Base-by-base conservation (phyloP, 1,139 yeast species). In the Lizanozyma gosingica region DNA sequence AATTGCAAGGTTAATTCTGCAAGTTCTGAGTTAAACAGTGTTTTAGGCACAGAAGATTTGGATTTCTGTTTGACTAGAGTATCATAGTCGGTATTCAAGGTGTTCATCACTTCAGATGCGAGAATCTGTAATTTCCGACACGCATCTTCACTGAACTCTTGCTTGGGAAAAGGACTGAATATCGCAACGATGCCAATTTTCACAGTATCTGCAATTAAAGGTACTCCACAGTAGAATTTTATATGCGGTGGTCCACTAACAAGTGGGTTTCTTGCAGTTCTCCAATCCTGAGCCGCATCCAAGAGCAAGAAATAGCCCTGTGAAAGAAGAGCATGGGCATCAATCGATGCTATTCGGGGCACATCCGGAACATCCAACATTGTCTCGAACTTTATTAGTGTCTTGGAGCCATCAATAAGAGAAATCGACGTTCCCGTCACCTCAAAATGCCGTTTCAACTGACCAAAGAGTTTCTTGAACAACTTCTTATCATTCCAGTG, bases 241-340 rank as follows among this genome's bases (percentile, higher is more conserved):
- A 81, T 72, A 45, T 63, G 62, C 0, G 90, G 87, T 1, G 70
- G 63, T 0, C 83, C 81, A 34, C 67, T 73, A 1, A 82, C 83
- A 41, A 81, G 63, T 0, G 88, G 88, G 48, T 77, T 80, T 37
- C 63, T 60, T 6, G 59, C 50, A 3, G 80, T 73, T 54, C 90
- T 63, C 90, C 92, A 83, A 53, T 83, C 92, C 35, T 65, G 61
- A 3, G 76, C 56, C 1, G 87, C 80, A 55, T 83, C 85, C 18
- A 68, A 54, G 16, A 83, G 48, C 2, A 76, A 60, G 47, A 83
- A 75, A 47, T 67, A 65, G 1, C 69, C 77, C 11, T 63, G 60
- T 0, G 88, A 80, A 35, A 83, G 57, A 3, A 83, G 66, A 0
- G 86, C 67, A 58, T 83, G 90, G 3, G 78, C 77, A 55, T 83